Base-by-base conservation (phyloP, 225 moss, liverwort and hornwort species). In the Physcomitrellopsis africana region DNA sequence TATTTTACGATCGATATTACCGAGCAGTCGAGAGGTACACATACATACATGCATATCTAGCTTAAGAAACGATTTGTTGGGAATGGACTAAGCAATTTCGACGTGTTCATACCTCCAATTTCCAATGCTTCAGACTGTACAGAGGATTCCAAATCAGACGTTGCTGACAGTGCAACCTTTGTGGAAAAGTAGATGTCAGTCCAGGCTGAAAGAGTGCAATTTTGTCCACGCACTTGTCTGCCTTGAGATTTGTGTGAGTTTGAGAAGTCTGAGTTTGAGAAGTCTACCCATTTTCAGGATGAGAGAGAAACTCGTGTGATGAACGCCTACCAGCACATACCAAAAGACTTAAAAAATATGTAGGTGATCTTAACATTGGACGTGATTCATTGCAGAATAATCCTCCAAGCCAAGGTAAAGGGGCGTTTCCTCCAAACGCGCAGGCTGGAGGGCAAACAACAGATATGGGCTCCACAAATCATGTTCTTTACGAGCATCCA, bases 11-110 rank as follows among this genome's bases (percentile, higher is more conserved):
- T 20, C 41, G 5, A 60, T 72, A 23, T 57, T 72, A 44, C 72
- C 72, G 20, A 23, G 20, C 42, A 70, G 20, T 46, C 72, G 24
- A 10, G 43, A 47, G 72, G 72, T 72, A 72, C 32, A 37, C 32
- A 37, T 37, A 37, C 32, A 37, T 37, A 37, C 32, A 2, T 0
- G 3, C 32, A 2, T 18, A 57, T 70, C 26, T 22, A 9, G 18
- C 9, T 67, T 7, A 10, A 46, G 49, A 67, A 37, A 37, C 32
- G 32, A 0, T 37, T 0, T 37, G 3, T n/a, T 12, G 26, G 44
- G 18, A 19, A 11, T 29, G 13, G 2, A 9, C 8, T 37, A 0
- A 37, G 2, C 7, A 5, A 37, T 37, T 37, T 37, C 32, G 32
- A 37, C 1, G 4, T 37, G 4, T 5, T 7, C 32, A 24, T 19